Evolutionary conservation across 2,329 filamentous ascomycete genomes (phyloP), one percentile per base, ranked within the genome.

Genomic region (Chalara sp.): DNA sequence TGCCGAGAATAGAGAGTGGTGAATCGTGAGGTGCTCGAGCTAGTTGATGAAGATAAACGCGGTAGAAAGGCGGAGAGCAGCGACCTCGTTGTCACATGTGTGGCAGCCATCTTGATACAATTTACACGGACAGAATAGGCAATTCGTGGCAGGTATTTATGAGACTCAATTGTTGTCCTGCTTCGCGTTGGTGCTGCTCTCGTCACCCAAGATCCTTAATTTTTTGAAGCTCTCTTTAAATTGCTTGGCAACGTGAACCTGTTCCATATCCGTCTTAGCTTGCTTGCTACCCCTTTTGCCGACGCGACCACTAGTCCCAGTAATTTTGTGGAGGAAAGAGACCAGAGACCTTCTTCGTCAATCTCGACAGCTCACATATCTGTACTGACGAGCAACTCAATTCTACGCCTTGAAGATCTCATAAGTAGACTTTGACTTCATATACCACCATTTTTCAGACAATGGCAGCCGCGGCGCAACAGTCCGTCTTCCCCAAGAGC

Each of bases 401-500:
- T 21, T 21, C 21, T 21, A 21, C 21, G 21, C 21, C 21, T 21
- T 21, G 21, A 21, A 21, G 21, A 21, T 21, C 21, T 21, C 21
- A 21, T 21, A 21, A 21, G 21, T 21, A 21, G 21, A 21, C 21
- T 21, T 21, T 21, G 21, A 21, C 21, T 21, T 21, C 21, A 21
- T 21, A 21, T 21, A 21, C 21, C 21, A 2, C 21, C 3, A 21
- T 21, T 21, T 21, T 21, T 21, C 21, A 21, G 21, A 21, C 50
- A 56, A 67, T 67, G 64, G 62, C 65, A 51, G 60, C 63, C 42
- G 58, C 56, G 48, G 58, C 60, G 51, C 63, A 62, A 50, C 64
- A 61, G 47, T 65, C 65, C 21, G 65, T 86, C 70, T 93, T 89
- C 74, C 93, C 93, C 68, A 86, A 93, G 72, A 95, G 86, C 86